Percentiles rank a stretch among this genome's conserved stretches.
These are phyloP conservation scores for Nitzschia putrida DNA, from an alignment of 108 stramenopile species.

Conservation along the genomic window DNA sequence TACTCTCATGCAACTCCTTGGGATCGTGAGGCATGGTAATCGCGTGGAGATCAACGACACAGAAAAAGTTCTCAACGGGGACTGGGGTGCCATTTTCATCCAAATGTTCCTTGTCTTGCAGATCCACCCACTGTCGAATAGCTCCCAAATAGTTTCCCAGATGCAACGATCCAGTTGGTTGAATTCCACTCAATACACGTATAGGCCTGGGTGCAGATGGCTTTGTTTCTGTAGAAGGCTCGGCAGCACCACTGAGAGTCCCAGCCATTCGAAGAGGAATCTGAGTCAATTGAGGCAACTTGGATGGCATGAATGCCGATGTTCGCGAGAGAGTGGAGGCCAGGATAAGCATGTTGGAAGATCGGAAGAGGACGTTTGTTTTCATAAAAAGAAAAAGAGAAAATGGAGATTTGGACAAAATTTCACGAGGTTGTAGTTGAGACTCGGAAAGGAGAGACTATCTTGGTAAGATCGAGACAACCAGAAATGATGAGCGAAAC, in stretches of 20 bases:
- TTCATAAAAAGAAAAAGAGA: neutral
- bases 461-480: no score
- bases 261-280: slow-evolving; percentile 10
- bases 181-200: slow-evolving; percentile 94
- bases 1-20: slow-evolving; percentile 76
- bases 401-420: no score
- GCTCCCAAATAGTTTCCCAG: slow-evolving; percentile 99
- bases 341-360: slow-evolving; percentile 15
- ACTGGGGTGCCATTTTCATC: slow-evolving; percentile 54
- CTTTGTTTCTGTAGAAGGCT: neutral
- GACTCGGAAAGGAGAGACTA: no score
- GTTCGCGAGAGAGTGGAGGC: neutral
- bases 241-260: neutral
- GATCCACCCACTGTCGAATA: slow-evolving; percentile 94
- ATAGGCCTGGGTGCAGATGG: slow-evolving; percentile 39
- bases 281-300: neutral
- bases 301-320: slow-evolving; percentile 13
- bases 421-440: no score
- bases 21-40: slow-evolving; percentile 98
- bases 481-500: no score
- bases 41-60: slow-evolving; percentile 98
- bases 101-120: slow-evolving; percentile 78
- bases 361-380: neutral
- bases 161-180: slow-evolving; percentile 96
- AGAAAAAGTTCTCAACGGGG: slow-evolving; percentile 93